Base-by-base conservation (phyloP, 2,329 filamentous ascomycete species). In the Colletotrichum shisoi region DNA sequence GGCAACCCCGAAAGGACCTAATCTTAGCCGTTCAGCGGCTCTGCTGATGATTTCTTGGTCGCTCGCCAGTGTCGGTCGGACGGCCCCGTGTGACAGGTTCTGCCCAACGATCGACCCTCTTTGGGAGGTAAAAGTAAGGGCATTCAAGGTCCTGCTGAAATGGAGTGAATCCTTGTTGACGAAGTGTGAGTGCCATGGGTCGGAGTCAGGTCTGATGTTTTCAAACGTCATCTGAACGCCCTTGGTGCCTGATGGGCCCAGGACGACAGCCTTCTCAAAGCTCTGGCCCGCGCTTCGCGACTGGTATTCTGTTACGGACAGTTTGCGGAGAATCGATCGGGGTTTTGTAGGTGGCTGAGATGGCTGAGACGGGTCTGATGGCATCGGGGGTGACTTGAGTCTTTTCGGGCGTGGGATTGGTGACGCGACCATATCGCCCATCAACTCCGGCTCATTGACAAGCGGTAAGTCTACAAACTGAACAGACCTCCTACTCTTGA, bases 121-220 rank as follows among this genome's bases (percentile, higher is more conserved):
- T 51, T 72, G 63, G 3, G 40, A 48, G 8, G 45, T 27, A 27
- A 80, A 76, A 58, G 79, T 76, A n/a, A 70, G 63, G 11, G 72
- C 69, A n/a, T 73, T 72, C 62, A 77, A 80, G 2, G 71, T 71
- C 48, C 79, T 78, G 11, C 74, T 73, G 51, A 81, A 81, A 6
- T 69, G 37, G 7, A 81, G 31, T 0, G 45, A 58, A 19, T 72
- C 61, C 44, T 74, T 62, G 1, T 59, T 56, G 21, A 72, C 67
- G 13, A 81, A 73, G 6, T 69, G 62, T 1, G 65, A 34, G 15
- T 75, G 61, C 77, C 77, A 79, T 17, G 68, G 45, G 12, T 63
- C 61, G 17, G 52, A 19, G 8, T 62, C 52, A 39, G 17, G 17
- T 34, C 31, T 52, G 9, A 70, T 58, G 9, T 62, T 69, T 12